Conservation (phyloP, 352 stramenopile genomes). For the Globisporangium abappressorium region DNA sequence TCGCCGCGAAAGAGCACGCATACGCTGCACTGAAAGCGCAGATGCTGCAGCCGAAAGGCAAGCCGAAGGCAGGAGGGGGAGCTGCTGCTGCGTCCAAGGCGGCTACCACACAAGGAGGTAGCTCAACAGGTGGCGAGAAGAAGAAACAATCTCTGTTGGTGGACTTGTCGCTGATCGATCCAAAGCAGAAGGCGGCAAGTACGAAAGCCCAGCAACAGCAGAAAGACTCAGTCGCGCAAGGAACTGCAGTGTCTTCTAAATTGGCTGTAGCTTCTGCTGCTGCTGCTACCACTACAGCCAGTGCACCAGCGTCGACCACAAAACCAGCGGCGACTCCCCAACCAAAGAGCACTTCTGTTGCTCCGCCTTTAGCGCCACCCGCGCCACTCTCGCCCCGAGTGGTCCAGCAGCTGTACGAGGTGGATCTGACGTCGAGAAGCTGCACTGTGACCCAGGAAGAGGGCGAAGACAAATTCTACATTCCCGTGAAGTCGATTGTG, state of each 20-base stretch:
- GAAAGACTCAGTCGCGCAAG: neutral
- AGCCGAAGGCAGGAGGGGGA: constrained; percentile 16
- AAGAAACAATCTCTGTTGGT: constrained; percentile 23
- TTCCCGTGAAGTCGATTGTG: constrained; percentile 57
- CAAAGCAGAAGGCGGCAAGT: constrained; percentile 3
- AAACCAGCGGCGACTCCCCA: neutral
- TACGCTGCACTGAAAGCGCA: constrained; percentile 65
- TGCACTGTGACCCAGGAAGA: constrained; percentile 36
- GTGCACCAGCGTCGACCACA: constrained; percentile 10
- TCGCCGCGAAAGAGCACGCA: constrained; percentile 42
- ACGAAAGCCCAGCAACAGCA: neutral
- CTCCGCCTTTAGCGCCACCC: constrained; percentile 11
- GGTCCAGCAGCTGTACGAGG: constrained; percentile 65
- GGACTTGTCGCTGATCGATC: constrained; percentile 15
- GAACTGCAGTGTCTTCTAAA: neutral
- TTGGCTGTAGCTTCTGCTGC: neutral
- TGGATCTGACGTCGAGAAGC: constrained; percentile 55
- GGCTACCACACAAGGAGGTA: neutral
- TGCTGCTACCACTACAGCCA: constrained; percentile 9
- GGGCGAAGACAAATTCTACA: constrained; percentile 74
- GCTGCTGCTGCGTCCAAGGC: constrained; percentile 14
- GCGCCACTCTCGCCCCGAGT: constrained; percentile 48
- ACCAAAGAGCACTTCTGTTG: neutral
- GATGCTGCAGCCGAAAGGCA: constrained; percentile 44
- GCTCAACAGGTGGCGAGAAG: constrained; percentile 2